Base-by-base conservation (phyloP, 805 yeast genomes). In the Candida verbasci region DNA sequence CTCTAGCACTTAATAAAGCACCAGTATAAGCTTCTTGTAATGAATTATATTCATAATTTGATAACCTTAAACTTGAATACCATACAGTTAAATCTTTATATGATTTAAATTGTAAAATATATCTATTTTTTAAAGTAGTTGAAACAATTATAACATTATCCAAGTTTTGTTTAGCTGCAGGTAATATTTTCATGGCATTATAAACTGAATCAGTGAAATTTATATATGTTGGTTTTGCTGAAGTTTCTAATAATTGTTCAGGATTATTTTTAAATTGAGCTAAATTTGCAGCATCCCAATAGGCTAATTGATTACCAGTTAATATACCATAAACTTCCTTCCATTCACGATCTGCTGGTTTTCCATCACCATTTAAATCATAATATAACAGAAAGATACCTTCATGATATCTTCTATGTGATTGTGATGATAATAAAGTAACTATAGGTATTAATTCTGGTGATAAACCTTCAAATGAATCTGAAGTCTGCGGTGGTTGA, bases 11-110 rank as follows among this genome's bases (percentile, higher is more conserved):
- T 37, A 93, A 66, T 39, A 93, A 67, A 0, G 97, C 96, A 8
- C 96, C 98, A 0, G 98, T 89, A 58, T 93, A 93, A 1, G 97
- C 97, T 55, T 88, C 95, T 63, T 93, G 97, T 40, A 93, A 67
- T 9, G 87, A 66, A 14, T 80, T 76, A 58, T 82, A 81, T 63
- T 93, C 98, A 56, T 76, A 89, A 28, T 78, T 72, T 9, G 95
- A 70, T 43, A 93, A 67, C 41, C 96, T 68, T 40, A 93, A 74
- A 4, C 96, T 91, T 3, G 88, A 74, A 43, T 80, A 77, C 97
- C 97, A 93, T 40, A 71, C 70, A 36, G 72, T 67, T 53, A 82
- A 79, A 38, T 80, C 77, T 34, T 76, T 80, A 32, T 65, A 65
- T 12, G 86, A 70, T 27, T 83, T 68, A 49, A 82, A 84, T 60